phyloP scores from a whole-genome alignment of 1,284 basidiomycete species.

The Sutorius eximius region DNA sequence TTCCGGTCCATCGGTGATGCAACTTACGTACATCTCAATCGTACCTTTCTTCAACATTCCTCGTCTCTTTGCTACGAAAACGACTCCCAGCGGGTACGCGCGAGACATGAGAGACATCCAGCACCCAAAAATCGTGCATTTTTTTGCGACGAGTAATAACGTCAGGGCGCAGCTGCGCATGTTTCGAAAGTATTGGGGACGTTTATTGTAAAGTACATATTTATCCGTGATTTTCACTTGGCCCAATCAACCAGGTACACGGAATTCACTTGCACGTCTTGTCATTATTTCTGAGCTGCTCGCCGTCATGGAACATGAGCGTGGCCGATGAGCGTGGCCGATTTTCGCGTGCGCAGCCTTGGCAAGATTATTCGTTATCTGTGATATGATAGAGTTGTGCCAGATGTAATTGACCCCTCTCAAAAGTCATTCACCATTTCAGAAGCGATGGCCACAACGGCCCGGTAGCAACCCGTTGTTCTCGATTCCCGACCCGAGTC shows the following conservation, averaged over 20 bases:
- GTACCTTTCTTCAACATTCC: neutral
- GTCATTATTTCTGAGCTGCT: too few relatives aligned
- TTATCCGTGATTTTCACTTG: neutral
- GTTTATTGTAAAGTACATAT: neutral
- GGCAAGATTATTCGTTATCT: too few relatives aligned
- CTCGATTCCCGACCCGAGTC: too few relatives aligned
- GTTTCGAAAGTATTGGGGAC: conserved; percentile 24
- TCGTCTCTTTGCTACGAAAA: neutral
- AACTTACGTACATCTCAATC: neutral
- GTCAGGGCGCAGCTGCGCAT: neutral
- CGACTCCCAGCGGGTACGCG: neutral
- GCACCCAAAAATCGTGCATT: neutral
- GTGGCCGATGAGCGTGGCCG: too few relatives aligned
- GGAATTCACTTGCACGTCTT: neutral
- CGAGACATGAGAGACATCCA: neutral
- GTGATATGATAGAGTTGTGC: too few relatives aligned
- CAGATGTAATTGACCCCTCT: too few relatives aligned
- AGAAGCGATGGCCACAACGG: too few relatives aligned
- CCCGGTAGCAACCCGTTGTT: too few relatives aligned
- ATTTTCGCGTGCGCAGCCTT: too few relatives aligned
- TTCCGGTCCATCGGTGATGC: conserved; percentile 3
- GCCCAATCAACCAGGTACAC: neutral
- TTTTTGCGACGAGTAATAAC: neutral
- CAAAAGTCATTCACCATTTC: too few relatives aligned
- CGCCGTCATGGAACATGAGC: too few relatives aligned